Evolutionary conservation across 2,329 filamentous ascomycete species (phyloP).

Genomic region (Pseudocercospora fuligena): DNA sequence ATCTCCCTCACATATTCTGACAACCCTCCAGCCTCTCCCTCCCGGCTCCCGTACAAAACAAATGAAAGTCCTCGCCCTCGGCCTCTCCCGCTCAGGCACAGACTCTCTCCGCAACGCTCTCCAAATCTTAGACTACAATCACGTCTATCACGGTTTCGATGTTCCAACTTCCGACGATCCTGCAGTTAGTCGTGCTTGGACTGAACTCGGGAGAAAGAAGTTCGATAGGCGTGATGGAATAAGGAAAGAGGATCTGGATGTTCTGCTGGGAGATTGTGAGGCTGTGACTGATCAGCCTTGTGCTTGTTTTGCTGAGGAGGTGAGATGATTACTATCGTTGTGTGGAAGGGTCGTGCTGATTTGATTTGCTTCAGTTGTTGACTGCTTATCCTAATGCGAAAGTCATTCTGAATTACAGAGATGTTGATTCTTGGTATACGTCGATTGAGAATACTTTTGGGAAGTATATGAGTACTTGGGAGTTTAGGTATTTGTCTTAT

Average conservation of each 20-base stretch:
- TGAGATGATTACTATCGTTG: neutral
- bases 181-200: neutral
- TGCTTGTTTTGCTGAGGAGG: conserved; percentile 1
- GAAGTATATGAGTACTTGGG: neutral
- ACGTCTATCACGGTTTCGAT: conserved; percentile 30
- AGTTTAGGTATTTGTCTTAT: neutral
- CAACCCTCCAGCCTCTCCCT: neutral
- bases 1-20: neutral
- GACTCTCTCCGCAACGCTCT: conserved; percentile 28
- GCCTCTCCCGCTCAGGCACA: conserved; percentile 29
- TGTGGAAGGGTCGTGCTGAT: neutral
- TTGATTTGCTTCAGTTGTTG: neutral
- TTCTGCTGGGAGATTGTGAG: conserved; percentile 11
- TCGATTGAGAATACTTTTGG: neutral
- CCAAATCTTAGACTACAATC: conserved; percentile 21
- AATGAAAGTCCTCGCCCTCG: conserved; percentile 27
- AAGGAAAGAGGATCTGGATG: neutral
- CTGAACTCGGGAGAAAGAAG: neutral
- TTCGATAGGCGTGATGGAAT: neutral
- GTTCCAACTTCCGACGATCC: neutral
- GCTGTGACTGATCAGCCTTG: conserved; percentile 15
- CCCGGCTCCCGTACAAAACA: neutral
- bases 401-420: conserved; percentile 2
- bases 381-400: neutral
- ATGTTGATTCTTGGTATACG: neutral